Percentiles rank a stretch among this genome's conserved stretches.
Conservation (phyloP, 768 basidiomycete genomes). For the Amanita muscaria region DNA sequence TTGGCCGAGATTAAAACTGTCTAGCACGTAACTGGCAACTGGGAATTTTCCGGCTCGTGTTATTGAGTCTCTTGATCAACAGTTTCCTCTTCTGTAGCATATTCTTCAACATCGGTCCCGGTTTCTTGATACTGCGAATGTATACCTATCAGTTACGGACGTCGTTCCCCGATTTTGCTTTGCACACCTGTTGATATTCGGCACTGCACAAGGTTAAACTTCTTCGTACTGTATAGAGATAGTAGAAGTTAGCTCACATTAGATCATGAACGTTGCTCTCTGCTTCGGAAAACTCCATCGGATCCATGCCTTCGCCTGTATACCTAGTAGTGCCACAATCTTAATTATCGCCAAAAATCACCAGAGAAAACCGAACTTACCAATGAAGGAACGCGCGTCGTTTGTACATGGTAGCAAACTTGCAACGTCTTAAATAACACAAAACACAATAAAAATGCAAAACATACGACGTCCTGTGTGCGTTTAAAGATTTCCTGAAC, state of each 20-base stretch:
- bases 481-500: constrained; percentile 85
- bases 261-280: constrained; percentile 77
- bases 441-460: not conserved
- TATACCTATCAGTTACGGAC: not conserved
- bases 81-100: constrained; percentile 13
- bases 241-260: constrained; percentile 44
- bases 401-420: constrained; percentile 80
- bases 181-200: constrained; percentile 78
- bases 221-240: not conserved
- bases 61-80: constrained; percentile 13
- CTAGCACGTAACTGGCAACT: not conserved
- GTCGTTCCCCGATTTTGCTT: not conserved
- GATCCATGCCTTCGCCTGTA: constrained; percentile 86
- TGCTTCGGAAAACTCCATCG: constrained; percentile 79
- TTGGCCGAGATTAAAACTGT: not conserved
- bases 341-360: not conserved
- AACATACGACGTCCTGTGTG: constrained; percentile 47
- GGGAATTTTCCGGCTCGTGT: too few relatives aligned
- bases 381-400: constrained; percentile 83
- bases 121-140: constrained; percentile 27
- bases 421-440: constrained; percentile 8
- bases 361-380: constrained; percentile 21
- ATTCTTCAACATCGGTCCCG: constrained; percentile 16
- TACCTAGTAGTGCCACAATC: constrained; percentile 34
- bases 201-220: constrained; percentile 35